Evolutionary conservation across 192 early-diverging fungal species (phyloP).

Genomic region (Funneliformis mosseae): DNA sequence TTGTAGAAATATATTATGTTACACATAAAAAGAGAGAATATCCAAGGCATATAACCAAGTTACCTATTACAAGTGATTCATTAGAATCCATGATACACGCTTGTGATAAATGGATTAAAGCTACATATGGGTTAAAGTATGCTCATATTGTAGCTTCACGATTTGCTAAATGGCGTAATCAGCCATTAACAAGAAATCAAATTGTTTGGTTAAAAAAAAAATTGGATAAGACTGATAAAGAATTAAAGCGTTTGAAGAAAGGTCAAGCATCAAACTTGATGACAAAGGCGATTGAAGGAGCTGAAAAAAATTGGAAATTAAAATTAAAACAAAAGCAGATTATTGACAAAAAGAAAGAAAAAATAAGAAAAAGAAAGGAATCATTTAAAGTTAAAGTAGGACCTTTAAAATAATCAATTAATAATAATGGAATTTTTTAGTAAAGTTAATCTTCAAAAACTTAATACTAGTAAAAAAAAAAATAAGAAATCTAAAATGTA

Average conservation of each 20-base stretch:
- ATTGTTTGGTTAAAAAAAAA: conserved; percentile 50
- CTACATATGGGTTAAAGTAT: conserved; percentile 30
- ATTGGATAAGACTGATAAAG: conserved; percentile 2
- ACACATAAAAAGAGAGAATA: conserved; percentile 16
- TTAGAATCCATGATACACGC: conserved; percentile 60
- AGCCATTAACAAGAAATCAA: conserved; percentile 58
- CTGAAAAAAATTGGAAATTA: conserved; percentile 51
- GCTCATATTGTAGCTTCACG: conserved; percentile 36
- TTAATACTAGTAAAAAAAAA: too few species aligned
- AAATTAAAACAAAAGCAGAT: conserved; percentile 35
- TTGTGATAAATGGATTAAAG: conserved; percentile 62
- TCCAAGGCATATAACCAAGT: background rate
- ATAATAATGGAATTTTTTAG: too few species aligned
- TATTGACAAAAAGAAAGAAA: conserved; percentile 32
- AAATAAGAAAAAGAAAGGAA: too few species aligned
- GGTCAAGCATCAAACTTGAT: conserved; percentile 77
- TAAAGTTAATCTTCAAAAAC: too few species aligned
- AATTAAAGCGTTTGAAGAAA: conserved; percentile 44
- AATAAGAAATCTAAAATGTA: too few species aligned
- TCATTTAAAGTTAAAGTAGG: too few species aligned
- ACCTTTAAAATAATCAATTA: too few species aligned
- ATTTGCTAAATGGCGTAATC: conserved; percentile 56
- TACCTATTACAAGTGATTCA: conserved; percentile 50
- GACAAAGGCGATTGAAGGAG: conserved; percentile 56
- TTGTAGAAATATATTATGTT: conserved; percentile 33